Evolutionary conservation across 2,329 filamentous ascomycete species (phyloP).

Genomic region (Cordyceps pruinosa): DNA sequence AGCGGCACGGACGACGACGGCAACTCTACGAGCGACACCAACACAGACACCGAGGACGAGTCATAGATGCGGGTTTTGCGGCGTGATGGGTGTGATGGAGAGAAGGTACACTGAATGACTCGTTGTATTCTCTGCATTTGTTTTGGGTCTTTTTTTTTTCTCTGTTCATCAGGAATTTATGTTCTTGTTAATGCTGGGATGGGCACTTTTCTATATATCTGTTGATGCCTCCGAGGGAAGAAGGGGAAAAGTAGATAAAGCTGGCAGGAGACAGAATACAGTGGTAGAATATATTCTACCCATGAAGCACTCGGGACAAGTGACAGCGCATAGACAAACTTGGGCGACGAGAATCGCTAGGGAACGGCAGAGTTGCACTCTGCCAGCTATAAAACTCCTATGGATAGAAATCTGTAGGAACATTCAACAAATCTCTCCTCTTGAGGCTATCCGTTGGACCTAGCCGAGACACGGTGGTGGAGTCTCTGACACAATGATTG

Average conservation of each 20-base stretch:
- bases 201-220: not conserved
- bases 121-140: not conserved
- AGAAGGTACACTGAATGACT: not conserved
- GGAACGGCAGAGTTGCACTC: no score
- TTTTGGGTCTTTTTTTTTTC: not conserved
- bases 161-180: not conserved
- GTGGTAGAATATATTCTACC: not conserved
- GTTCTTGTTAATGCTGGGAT: not conserved
- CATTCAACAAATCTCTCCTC: no score
- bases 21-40: slow-evolving; percentile 59
- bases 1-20: slow-evolving; percentile 69
- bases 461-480: no score
- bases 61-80: slow-evolving; percentile 29
- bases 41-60: slow-evolving; percentile 61
- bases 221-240: not conserved
- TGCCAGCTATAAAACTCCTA: no score
- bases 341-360: no score
- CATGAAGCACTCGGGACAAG: no score
- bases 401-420: no score
- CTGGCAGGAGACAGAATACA: not conserved
- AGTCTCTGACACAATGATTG: not conserved
- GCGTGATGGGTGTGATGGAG: not conserved
- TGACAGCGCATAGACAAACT: no score
- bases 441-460: no score
- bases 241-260: not conserved